Percentiles rank a stretch among this genome's conserved stretches.
Evolutionary conservation across 140 eudicot species (phyloP).

Genomic region (Anethum foeniculum): DNA sequence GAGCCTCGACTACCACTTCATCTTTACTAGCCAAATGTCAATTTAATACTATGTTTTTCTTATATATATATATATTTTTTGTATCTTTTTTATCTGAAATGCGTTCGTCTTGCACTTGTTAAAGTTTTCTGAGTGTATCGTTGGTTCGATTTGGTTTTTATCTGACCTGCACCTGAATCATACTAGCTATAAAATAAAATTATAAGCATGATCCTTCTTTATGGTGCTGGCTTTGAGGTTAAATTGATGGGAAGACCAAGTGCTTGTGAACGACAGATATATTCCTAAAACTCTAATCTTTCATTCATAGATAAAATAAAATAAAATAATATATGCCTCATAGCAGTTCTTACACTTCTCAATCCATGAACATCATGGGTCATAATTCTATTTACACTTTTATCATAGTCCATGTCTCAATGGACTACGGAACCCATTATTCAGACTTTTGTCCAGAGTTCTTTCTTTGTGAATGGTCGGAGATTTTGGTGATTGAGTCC

Average conservation of each 20-base stretch:
- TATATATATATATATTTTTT: not conserved
- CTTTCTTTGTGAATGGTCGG: conserved; percentile 24
- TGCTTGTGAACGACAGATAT: not conserved
- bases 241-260: not conserved
- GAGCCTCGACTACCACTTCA: conserved; percentile 21
- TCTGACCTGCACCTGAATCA: not conserved
- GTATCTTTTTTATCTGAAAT: not conserved
- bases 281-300: not conserved
- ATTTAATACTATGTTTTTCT: not conserved
- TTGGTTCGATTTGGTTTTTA: not conserved
- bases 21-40: conserved; percentile 10
- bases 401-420: conserved; percentile 29
- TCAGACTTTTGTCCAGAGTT: conserved; percentile 9
- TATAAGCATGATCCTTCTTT: not conserved
- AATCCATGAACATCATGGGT: conserved; percentile 8
- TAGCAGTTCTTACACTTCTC: conserved; percentile 1
- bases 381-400: not conserved
- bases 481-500: conserved; percentile 39
- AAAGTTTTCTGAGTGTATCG: not conserved
- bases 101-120: too few relatives aligned
- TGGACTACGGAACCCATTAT: conserved; percentile 29
- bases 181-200: too few relatives aligned
- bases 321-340: not conserved
- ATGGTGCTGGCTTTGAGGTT: not conserved
- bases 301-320: not conserved